Percentiles rank a stretch among this genome's conserved stretches.
phyloP scores from a whole-genome alignment of 2,329 filamentous ascomycete species.

The Diaporthe nobilis region DNA sequence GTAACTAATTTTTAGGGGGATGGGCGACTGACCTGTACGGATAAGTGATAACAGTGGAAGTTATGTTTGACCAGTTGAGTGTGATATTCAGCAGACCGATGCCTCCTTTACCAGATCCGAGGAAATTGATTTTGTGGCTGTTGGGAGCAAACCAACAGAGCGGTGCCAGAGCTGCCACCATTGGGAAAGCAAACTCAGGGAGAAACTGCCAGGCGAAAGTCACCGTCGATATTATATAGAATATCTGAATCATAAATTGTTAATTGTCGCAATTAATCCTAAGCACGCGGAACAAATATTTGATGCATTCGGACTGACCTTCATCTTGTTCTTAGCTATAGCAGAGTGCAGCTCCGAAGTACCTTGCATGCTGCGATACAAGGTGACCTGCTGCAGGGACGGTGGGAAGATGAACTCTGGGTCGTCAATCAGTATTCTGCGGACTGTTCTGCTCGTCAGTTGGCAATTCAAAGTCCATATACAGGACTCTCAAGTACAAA shows the following conservation, averaged over 20 bases:
- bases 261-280: neutral
- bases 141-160: slow-evolving; percentile 45
- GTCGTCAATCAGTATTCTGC: slow-evolving; percentile 44
- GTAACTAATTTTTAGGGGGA: too few relatives aligned
- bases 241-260: slow-evolving; percentile 22
- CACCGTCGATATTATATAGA: slow-evolving; percentile 38
- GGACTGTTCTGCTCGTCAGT: slow-evolving; percentile 33
- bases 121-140: slow-evolving; percentile 45
- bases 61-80: slow-evolving; percentile 45
- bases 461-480: too few relatives aligned
- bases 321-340: slow-evolving; percentile 35
- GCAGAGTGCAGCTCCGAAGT: slow-evolving; percentile 34
- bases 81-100: slow-evolving; percentile 44
- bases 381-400: slow-evolving; percentile 43
- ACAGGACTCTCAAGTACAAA: neutral
- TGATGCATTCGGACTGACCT: neutral
- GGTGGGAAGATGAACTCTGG: slow-evolving; percentile 45
- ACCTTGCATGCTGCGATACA: slow-evolving; percentile 44
- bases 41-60: slow-evolving; percentile 44
- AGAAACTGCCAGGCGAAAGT: slow-evolving; percentile 45
- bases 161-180: slow-evolving; percentile 43
- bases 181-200: slow-evolving; percentile 43
- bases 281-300: neutral
- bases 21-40: slow-evolving; percentile 39
- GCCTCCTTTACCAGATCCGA: slow-evolving; percentile 43